Evolutionary conservation across 2,329 filamentous ascomycete species (phyloP).

Genomic region (Fusarium zealandicum): DNA sequence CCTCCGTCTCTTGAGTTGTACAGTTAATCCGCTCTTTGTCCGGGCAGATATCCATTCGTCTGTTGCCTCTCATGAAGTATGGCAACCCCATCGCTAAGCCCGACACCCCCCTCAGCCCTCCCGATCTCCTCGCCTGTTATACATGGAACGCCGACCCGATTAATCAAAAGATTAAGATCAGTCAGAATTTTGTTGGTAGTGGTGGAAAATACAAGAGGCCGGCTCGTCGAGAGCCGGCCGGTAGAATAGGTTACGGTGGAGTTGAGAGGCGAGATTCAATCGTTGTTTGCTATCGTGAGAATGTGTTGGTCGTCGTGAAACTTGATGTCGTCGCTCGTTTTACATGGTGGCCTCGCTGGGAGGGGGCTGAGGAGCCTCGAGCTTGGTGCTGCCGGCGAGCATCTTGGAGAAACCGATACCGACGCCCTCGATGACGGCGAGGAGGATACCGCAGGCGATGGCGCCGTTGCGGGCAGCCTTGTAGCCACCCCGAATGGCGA

Average conservation of each 20-base stretch:
- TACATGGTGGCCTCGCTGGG: conserved; percentile 44
- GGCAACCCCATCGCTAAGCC: conserved; percentile 37
- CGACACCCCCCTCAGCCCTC: conserved; percentile 31
- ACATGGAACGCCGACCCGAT: conserved; percentile 48
- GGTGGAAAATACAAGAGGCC: conserved; percentile 34
- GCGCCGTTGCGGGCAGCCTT: conserved; percentile 94
- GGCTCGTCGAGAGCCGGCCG: conserved; percentile 9
- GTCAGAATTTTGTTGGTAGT: conserved; percentile 31
- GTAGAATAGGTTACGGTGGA: conserved; percentile 30
- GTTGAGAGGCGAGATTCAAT: conserved; percentile 37
- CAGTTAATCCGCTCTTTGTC: conserved; percentile 16
- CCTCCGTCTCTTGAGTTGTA: conserved; percentile 23
- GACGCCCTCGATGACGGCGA: conserved; percentile 96
- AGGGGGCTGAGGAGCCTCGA: conserved; percentile 64
- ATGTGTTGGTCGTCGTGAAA: conserved; percentile 6
- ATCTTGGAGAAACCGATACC: conserved; percentile 95
- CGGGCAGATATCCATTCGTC: conserved; percentile 26
- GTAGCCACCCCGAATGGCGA: conserved; percentile 90
- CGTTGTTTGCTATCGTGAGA: conserved; percentile 8
- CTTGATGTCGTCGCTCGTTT: conserved; percentile 19
- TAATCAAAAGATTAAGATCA: conserved; percentile 34
- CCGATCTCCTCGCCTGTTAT: conserved; percentile 40
- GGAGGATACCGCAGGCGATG: conserved; percentile 91
- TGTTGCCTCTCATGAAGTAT: conserved; percentile 28
- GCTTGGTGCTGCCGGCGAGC: conserved; percentile 86